Evolutionary conservation across 1,284 basidiomycete species (phyloP), one percentile per base, ranked within the genome.

Genomic region (Bjerkandera adusta): DNA sequence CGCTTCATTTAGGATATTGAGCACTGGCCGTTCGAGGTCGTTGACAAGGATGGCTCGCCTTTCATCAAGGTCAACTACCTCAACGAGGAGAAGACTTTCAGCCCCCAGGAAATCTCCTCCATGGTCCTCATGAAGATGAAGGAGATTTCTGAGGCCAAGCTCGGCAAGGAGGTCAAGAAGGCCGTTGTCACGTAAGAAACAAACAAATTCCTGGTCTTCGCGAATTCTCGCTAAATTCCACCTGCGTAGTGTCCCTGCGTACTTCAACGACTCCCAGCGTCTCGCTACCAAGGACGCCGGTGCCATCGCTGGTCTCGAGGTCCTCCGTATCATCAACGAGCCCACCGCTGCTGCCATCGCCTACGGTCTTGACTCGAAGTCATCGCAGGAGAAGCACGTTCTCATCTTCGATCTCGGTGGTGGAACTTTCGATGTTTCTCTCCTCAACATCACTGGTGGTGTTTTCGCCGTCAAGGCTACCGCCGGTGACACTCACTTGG

Each of bases 81-180:
- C 60, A 83, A 83, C 54, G 94, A 97, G 65, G 88, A 91, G 58
- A 98, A 97, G 79, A 87, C 85, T 55, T 98, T 98, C 76, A 92
- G 87, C 58, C 93, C 94, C 48, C 93, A 97, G 72, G 94, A 97
- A 71, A 96, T 99, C 68, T 98, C 96, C 15, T 87, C 96, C 57
- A 98, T 99, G 96, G 95, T 99, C 60, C 85, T 99, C 61, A 80
- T 79, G 62, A 99, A 98, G 79, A 97, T 99, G 92, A 98, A 96
- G 83, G 96, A 98, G 74, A 97, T 94, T 59, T 94, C 95, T 51
- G 96, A 97, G 78, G 93, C 95, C 45, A 97, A 97, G 76, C 91
- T 98, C 60, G 96, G 94, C 64, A 90, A 90, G 71, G 86, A 83
- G 49, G 92, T 98, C 67, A 90, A 91, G 74, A 94, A 97, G 73